phyloP scores from a whole-genome alignment of 2,329 filamentous ascomycete species.

The Colletotrichum musae region DNA sequence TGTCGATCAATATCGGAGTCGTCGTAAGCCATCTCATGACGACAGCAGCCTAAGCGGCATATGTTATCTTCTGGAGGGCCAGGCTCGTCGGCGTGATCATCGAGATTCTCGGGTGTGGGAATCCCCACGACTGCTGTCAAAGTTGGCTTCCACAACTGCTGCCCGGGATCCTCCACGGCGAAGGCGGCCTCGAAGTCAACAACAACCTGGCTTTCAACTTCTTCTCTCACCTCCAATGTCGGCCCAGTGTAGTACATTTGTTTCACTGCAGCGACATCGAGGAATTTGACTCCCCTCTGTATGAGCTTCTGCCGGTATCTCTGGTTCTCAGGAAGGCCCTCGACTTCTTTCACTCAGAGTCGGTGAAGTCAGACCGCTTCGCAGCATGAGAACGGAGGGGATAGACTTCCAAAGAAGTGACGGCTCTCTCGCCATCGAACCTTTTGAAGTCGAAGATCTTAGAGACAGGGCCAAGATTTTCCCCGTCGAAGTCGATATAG shows the following conservation, averaged over 20 bases:
- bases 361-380: neutral
- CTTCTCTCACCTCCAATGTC: neutral
- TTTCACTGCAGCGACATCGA: neutral
- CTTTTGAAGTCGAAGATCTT: neutral
- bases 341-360: accelerated
- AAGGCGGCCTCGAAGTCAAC: neutral
- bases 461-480: neutral
- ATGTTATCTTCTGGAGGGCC: neutral
- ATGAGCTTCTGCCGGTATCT: neutral
- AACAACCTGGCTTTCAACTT: neutral
- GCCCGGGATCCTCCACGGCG: neutral
- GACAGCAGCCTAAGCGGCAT: neutral
- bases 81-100: neutral
- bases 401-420: neutral
- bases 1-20: neutral
- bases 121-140: neutral
- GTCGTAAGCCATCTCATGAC: accelerated
- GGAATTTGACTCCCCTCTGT: neutral
- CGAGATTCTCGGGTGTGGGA: neutral
- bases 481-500: neutral
- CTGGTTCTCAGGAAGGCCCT: accelerated
- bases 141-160: neutral
- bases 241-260: neutral
- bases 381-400: neutral
- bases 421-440: neutral